Evolutionary conservation across 495 filamentous ascomycete genomes (phyloP).

Genomic region (Lasiosphaeriaceae sp.): DNA sequence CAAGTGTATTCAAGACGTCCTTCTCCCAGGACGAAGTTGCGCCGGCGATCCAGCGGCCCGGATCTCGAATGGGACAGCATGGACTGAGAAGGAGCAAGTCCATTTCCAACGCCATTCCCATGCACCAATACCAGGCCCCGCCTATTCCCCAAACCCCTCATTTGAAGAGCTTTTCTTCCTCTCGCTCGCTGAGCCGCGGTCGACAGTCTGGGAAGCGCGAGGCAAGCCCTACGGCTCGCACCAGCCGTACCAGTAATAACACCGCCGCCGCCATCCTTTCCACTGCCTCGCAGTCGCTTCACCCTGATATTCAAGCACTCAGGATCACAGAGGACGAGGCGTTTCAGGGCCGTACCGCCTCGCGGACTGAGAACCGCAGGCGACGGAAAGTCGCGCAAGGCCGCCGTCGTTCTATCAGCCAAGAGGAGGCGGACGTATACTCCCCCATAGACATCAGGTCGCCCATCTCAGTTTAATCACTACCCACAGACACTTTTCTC

Average conservation of each 20-base stretch:
- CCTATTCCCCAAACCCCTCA: not conserved
- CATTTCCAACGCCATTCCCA: not conserved
- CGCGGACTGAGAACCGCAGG: conserved; percentile 5
- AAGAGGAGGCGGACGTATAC: not conserved
- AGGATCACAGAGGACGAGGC: conserved; percentile 12
- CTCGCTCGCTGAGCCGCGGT: not conserved
- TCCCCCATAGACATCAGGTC: conserved; percentile 4
- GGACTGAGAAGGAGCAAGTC: conserved; percentile 6
- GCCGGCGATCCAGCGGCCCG: not conserved
- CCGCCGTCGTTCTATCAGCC: not conserved
- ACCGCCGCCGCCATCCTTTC: not conserved
- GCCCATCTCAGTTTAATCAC: conserved; percentile 8
- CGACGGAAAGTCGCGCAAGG: not conserved
- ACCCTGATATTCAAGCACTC: conserved; percentile 7
- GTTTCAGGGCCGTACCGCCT: conserved; percentile 1
- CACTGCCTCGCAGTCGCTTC: not conserved
- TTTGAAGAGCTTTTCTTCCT: not conserved
- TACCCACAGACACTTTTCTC: no score
- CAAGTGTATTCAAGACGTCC: conserved; percentile 21
- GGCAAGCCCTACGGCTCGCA: no score
- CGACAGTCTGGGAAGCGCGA: not conserved
- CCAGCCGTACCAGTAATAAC: no score
- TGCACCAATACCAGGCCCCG: conserved; percentile 4
- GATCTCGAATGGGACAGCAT: not conserved
- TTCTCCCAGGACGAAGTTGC: conserved; percentile 6